Base-by-base conservation (phyloP, 108 stramenopile genomes). In the Stephanodiscus triporus region DNA sequence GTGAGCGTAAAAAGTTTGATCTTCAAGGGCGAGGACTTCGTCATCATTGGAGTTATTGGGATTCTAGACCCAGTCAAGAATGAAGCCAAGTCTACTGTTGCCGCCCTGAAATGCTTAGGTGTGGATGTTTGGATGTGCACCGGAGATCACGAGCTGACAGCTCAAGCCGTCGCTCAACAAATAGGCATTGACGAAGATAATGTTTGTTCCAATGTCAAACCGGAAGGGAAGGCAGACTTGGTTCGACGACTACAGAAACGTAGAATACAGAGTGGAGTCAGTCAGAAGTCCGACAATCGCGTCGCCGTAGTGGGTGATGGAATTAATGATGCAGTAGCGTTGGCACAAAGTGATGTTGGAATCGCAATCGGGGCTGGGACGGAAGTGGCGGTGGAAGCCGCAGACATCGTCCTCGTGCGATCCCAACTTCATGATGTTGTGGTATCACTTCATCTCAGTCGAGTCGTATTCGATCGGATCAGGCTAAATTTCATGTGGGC, bases 301-400 rank as follows among this genome's bases (percentile, higher is more conserved):
- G 89, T 94, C 17, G 96, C 92, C 8, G 89, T 99, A 79, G 97
- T 99, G 0, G 99, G 98, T n/a, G 99, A 99, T 71, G 99, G 99
- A 2, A 91, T 99, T 61, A 99, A 99, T 73, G 99, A 99, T 76
- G 80, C 96, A 10, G 90, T 97, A n/a, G 97, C 98, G 26, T 80
- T 99, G 56, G 97, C 96, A 36, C 84, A 82, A 67, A 93, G 97
- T 7, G 95, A 99, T 70, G 91, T 99, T 3, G 99, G 99, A 13
- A 91, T 99, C 11, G 96, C 95, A 24, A 91, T 99, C 17, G 99
- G 98, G 2, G 92, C 97, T 16, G 99, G 98, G 17, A 95, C 99
- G 14, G 90, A 95, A 36, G 92, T 99, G 67, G 99, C 99, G 22
- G 88, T 96, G 17, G 98, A 99, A 66, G 94, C 98, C 26, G 96